A percentile compares a stretch with the other conserved stretches of the same genome.
Conservation (phyloP, 768 basidiomycete species). For the Mycena sanguinolenta region DNA sequence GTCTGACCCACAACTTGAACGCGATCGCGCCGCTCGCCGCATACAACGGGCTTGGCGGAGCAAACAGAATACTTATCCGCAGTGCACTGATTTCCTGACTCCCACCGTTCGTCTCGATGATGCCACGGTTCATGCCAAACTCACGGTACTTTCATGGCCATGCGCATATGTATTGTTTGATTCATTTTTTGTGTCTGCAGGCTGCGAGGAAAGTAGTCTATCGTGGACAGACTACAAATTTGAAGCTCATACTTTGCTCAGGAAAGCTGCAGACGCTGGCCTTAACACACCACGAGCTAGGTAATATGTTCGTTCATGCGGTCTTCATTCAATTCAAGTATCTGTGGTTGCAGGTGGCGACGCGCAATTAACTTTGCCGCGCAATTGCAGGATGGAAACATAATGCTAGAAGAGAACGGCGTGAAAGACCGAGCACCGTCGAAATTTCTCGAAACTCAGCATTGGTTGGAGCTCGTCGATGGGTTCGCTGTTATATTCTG, state of each 20-base stretch:
- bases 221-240: too few species aligned
- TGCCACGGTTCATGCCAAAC: slow-evolving; percentile 50
- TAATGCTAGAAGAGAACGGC: slow-evolving; percentile 48
- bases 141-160: slow-evolving; percentile 46
- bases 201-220: slow-evolving; percentile 55
- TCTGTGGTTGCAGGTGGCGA: slow-evolving; percentile 51
- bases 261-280: slow-evolving; percentile 59
- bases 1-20: slow-evolving; percentile 12
- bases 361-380: slow-evolving; percentile 58
- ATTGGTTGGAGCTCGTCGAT: slow-evolving; percentile 76
- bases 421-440: slow-evolving; percentile 49
- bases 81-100: slow-evolving; percentile 46
- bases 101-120: slow-evolving; percentile 54
- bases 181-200: slow-evolving; percentile 38
- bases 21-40: slow-evolving; percentile 48
- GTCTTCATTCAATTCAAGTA: neutral
- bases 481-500: slow-evolving; percentile 49
- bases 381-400: slow-evolving; percentile 59
- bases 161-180: neutral
- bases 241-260: too few species aligned
- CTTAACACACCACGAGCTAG: slow-evolving; percentile 59
- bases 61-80: slow-evolving; percentile 31
- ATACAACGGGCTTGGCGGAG: slow-evolving; percentile 58
- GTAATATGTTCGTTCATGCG: neutral
- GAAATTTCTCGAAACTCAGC: slow-evolving; percentile 70